These are phyloP conservation scores for Mrakia hoshinonis DNA, from an alignment of 768 basidiomycete species.

Conservation along the genomic window DNA sequence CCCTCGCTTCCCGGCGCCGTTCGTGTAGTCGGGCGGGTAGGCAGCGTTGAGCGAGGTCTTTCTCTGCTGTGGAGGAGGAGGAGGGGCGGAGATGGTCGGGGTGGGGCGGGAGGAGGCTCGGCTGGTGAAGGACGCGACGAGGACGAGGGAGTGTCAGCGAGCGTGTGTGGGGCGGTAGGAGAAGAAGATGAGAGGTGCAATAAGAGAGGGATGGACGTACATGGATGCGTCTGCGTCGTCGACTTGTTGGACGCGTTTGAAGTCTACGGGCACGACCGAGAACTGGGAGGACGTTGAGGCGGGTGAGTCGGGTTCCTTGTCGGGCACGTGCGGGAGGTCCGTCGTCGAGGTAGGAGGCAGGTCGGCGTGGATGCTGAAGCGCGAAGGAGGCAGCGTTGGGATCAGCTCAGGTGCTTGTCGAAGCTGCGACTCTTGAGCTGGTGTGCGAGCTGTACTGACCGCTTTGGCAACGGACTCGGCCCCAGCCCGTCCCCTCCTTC, in stretches of 20 bases:
- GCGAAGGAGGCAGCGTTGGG: neutral
- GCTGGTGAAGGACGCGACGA: neutral
- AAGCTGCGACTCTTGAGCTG: too few relatives aligned
- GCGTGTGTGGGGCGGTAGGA: too few relatives aligned
- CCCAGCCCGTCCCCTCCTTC: neutral
- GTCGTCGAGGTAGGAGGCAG: conserved; percentile 1
- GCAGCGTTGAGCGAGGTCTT: conserved; percentile 8
- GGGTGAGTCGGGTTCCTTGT: neutral
- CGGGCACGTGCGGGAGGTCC: conserved; percentile 4
- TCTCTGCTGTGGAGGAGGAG: neutral
- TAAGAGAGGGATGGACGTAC: neutral
- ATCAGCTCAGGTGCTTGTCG: neutral
- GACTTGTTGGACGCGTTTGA: neutral
- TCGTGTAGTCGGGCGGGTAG: neutral
- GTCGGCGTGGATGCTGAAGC: conserved; percentile 2
- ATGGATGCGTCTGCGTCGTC: conserved; percentile 6
- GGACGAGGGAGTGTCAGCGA: neutral
- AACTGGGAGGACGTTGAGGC: conserved; percentile 2
- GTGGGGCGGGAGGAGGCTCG: conserved; percentile 9
- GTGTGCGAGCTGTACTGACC: neutral
- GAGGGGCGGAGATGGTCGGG: neutral
- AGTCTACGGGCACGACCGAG: neutral
- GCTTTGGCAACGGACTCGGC: neutral
- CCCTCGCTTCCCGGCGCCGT: neutral
- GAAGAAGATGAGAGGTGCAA: neutral